Percentiles rank a stretch among this genome's conserved stretches.
Conservation (phyloP, 495 filamentous ascomycete species). For the Rhypophila decipiens region DNA sequence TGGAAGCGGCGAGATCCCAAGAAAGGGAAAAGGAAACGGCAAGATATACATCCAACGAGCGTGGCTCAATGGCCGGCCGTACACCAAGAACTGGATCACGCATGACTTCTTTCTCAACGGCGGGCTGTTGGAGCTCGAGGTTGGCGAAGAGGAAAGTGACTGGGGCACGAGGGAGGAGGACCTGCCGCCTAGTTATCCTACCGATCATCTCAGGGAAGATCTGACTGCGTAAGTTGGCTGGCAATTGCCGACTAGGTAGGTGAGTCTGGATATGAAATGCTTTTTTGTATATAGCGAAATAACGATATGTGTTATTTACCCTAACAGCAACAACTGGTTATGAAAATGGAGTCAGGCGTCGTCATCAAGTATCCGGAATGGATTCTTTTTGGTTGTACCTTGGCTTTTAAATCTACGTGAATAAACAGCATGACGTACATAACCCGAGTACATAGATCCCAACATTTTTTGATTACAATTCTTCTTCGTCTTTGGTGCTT, state of each 20-base stretch:
- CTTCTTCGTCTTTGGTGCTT: too few relatives aligned
- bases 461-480: background rate
- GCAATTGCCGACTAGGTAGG: too few relatives aligned
- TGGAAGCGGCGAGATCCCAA: too few relatives aligned
- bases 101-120: constrained; percentile 68
- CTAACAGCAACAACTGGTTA: too few relatives aligned
- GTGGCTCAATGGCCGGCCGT: constrained; percentile 54
- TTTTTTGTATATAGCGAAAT: too few relatives aligned
- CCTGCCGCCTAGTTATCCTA: constrained; percentile 53
- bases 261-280: too few relatives aligned
- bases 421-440: background rate
- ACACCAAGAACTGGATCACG: constrained; percentile 63
- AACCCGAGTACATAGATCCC: background rate
- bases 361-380: too few relatives aligned
- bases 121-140: constrained; percentile 54
- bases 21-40: too few relatives aligned
- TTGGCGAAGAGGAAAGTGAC: constrained; percentile 54
- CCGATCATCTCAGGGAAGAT: background rate
- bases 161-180: constrained; percentile 64
- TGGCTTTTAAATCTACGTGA: background rate
- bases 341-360: too few relatives aligned
- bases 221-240: too few relatives aligned
- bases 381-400: background rate
- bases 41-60: constrained; percentile 57
- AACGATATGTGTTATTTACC: too few relatives aligned